These are phyloP conservation scores for Dioszegia aurantiaca DNA, from an alignment of 768 basidiomycete genomes.

Conservation along the genomic window DNA sequence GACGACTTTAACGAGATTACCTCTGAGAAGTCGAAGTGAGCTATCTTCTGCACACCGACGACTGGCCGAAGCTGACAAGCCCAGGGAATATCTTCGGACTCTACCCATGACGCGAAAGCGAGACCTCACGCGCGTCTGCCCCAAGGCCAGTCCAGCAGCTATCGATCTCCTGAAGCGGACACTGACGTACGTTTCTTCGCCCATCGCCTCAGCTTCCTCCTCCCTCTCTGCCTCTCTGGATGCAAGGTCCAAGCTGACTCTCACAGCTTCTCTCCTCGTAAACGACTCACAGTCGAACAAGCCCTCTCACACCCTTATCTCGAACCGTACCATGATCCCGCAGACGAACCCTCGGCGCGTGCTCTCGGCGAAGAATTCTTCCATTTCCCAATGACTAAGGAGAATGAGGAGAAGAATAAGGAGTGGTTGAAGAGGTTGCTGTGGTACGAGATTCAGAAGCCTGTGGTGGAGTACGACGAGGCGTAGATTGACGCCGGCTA, in stretches of 20 bases:
- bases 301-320: conserved; percentile 87
- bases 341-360: conserved; percentile 77
- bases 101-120: conserved; percentile 80
- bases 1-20: conserved; percentile 95
- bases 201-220: conserved; percentile 35
- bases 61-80: background rate
- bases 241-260: background rate
- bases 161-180: conserved; percentile 47
- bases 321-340: conserved; percentile 80
- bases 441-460: conserved; percentile 18
- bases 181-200: conserved; percentile 39
- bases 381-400: conserved; percentile 49
- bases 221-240: conserved; percentile 53
- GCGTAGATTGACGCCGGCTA: background rate
- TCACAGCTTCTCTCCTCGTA: conserved; percentile 61
- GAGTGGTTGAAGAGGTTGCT: conserved; percentile 48
- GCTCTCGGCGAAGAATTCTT: conserved; percentile 54
- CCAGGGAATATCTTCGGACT: conserved; percentile 57
- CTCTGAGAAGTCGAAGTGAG: conserved; percentile 61
- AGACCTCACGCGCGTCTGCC: conserved; percentile 68
- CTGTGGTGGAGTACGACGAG: conserved; percentile 15
- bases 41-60: background rate
- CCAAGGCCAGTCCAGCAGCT: conserved; percentile 63
- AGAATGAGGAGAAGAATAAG: conserved; percentile 46
- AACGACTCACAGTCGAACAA: conserved; percentile 81